Evolutionary conservation across 2,329 filamentous ascomycete genomes (phyloP), one percentile per base, ranked within the genome.

Genomic region (Monosporascus sp.): DNA sequence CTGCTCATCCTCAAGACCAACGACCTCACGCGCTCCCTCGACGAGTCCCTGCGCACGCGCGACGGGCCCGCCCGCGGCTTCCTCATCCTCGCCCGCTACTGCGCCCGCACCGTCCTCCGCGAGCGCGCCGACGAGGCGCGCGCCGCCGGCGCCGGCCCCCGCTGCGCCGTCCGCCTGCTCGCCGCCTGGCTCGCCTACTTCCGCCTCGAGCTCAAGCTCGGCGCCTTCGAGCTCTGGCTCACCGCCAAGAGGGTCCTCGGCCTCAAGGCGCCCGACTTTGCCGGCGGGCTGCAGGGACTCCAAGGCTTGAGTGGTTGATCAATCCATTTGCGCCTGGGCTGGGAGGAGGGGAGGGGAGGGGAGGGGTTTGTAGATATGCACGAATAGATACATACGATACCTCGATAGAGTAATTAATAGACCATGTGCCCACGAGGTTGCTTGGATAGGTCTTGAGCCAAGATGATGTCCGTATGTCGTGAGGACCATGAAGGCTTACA

Each of bases 1-100:
- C 79, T 99, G 14, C 78, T 99, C 27, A 97, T 99, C 60, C 79
- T 99, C 57, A 99, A 99, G 75, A 99, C 94, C 2, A 99, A 99
- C 69, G 94, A 99, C 72, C 76, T 99, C 40, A 99, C 94, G 17
- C 85, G 94, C 59, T 94, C 88, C 63, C 80, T 99, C 19, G 94
- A 99, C 68, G 94, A 99, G 75, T 92, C 88, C 66, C 77, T 95
- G 38, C 87, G 92, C 52, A 94, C 89, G 0, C 78, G 81, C 7
- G 80, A 82, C 57, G 85, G 85, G 0, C 84, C 85, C 3, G 79
- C 86, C 58, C 78, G 84, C 48, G 80, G 75, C 16, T 88, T 88
- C 62, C 73, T 88, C 65, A 88, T 89, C 58, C 74, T 89, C 27
- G 85, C 85, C 3, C 72, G 84, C 37, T 88, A 88, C 70, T 88